Percentiles rank a stretch among this genome's conserved stretches.
Evolutionary conservation across 441 rosid species (phyloP).

Genomic region (Corymbia calophylla): DNA sequence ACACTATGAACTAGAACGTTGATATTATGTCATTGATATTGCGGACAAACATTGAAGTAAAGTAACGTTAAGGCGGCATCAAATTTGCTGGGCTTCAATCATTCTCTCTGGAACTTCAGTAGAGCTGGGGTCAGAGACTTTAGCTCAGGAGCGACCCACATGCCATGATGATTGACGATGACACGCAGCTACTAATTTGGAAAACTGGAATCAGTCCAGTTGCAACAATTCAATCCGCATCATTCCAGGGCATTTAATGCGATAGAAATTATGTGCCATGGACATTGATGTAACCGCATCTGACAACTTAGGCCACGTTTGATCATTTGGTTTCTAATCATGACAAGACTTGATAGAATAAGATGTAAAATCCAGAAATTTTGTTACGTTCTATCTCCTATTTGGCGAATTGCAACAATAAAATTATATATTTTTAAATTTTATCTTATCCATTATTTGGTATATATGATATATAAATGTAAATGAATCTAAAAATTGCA

Average conservation of each 20-base stretch:
- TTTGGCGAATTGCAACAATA: fast-evolving
- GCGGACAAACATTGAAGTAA: not conserved
- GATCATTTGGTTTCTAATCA: not conserved
- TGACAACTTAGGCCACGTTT: not conserved
- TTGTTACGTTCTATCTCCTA: fast-evolving
- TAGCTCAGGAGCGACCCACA: not conserved
- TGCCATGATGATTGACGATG: not conserved
- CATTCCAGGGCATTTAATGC: not conserved
- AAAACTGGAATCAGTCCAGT: not conserved
- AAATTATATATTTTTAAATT: no score
- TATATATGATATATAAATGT: no score
- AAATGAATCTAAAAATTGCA: not conserved
- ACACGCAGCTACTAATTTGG: not conserved
- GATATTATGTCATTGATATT: not conserved
- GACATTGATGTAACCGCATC: not conserved
- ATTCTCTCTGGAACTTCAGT: not conserved
- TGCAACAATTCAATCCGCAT: not conserved
- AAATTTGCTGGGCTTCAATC: not conserved
- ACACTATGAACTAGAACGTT: not conserved
- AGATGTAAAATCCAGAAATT: no score
- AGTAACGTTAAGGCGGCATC: not conserved
- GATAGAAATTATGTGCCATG: not conserved
- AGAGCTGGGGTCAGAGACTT: not conserved
- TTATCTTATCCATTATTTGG: not conserved
- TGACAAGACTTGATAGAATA: fast-evolving